A percentile compares a stretch with the other conserved stretches of the same genome.
phyloP scores from a whole-genome alignment of 163 green algal genomes.

The Volvox carteri region DNA sequence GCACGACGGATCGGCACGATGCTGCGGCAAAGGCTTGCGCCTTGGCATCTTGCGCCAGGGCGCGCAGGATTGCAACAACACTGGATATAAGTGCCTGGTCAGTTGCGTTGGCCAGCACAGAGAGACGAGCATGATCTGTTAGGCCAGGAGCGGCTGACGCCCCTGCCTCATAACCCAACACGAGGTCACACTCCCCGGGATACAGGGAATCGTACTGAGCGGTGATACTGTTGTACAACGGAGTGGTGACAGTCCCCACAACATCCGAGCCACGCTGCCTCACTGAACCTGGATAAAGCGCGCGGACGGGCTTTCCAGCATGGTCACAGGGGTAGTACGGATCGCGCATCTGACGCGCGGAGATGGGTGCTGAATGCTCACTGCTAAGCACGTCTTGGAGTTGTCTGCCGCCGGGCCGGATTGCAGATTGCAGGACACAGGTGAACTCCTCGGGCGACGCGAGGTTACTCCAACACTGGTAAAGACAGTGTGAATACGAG shows the following conservation, averaged over 20 bases:
- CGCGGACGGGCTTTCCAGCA: neutral
- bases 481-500: neutral
- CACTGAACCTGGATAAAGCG: neutral
- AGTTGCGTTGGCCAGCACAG: no score
- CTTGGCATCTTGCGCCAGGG: no score
- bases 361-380: neutral
- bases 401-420: neutral
- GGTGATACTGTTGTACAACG: neutral
- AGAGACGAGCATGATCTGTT: neutral
- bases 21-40: no score
- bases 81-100: no score
- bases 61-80: no score
- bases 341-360: neutral
- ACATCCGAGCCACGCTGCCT: neutral
- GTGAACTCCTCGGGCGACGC: neutral
- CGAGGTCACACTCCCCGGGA: neutral
- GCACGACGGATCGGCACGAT: no score
- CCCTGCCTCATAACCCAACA: neutral
- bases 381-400: neutral
- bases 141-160: neutral
- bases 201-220: neutral
- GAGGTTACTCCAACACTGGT: constrained; percentile 8
- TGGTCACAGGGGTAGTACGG: constrained; percentile 10
- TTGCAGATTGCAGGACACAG: neutral
- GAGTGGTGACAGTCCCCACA: neutral